Evolutionary conservation across 2,329 filamentous ascomycete genomes (phyloP).

Genomic region (Paracamarosporium sp.): DNA sequence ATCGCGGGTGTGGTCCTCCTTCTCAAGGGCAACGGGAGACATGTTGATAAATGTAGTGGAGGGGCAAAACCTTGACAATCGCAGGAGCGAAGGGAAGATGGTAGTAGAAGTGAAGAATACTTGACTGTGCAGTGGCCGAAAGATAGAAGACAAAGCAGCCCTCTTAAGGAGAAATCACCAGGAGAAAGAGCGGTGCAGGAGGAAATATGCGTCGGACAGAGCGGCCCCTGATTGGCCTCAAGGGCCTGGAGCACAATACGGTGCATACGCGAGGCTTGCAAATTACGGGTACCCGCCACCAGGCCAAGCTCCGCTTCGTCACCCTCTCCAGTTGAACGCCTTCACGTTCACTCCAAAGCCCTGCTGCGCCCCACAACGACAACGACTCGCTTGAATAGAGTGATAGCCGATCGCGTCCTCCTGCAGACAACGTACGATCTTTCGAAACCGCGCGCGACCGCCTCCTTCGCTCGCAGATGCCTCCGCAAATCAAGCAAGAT

Average conservation of each 20-base stretch:
- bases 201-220: conserved; percentile 25
- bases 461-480: conserved; percentile 59
- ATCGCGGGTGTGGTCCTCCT: conserved; percentile 84
- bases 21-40: conserved; percentile 70
- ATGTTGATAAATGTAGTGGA: conserved; percentile 46
- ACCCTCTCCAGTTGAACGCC: neutral
- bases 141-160: neutral
- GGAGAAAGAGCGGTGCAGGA: conserved; percentile 34
- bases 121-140: neutral
- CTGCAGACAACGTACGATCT: conserved; percentile 1
- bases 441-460: conserved; percentile 3
- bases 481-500: conserved; percentile 94
- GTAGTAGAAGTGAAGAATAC: conserved; percentile 4
- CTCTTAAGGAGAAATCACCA: conserved; percentile 4
- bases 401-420: neutral
- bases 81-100: conserved; percentile 5
- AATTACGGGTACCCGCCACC: conserved; percentile 3
- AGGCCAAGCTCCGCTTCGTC: conserved; percentile 4
- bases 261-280: neutral
- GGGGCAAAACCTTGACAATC: neutral
- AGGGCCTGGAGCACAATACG: neutral
- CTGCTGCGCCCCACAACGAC: conserved; percentile 6
- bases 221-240: conserved; percentile 4
- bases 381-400: neutral
- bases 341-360: neutral